Base-by-base conservation (phyloP, 2,329 filamentous ascomycete genomes). In the Claviceps sp. region DNA sequence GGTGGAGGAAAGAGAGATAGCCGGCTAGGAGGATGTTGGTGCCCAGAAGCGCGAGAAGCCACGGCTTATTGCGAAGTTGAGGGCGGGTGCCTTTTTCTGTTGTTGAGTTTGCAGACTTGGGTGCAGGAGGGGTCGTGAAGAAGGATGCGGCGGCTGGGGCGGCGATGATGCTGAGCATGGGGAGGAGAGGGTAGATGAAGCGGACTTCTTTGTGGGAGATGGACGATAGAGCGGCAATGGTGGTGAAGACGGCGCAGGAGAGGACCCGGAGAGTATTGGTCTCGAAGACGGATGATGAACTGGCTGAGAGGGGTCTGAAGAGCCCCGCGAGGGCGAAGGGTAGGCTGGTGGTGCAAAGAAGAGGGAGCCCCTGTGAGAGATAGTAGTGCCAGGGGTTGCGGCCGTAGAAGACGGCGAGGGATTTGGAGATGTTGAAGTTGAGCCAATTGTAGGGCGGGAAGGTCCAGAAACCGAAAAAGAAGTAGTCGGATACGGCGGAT, bases 181-280 rank as follows among this genome's bases (percentile, higher is more conserved):
- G 91, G 1, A 97, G 77, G 18, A 98, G 77, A 1, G 93, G 91
- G 62, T 95, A 95, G 58, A 97, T 86, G 72, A 98, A 98, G 61
- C 93, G 88, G 60, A 95, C 87, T 74, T 98, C 93, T 67, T 98
- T 98, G 71, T 98, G 93, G 1, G 88, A 82, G 58, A 97, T 86
- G 47, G 86, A 63, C 1, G 88, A 95, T 37, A 97, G 76, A 2
- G 73, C 66, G 1, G 70, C 64, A 9, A 86, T 69, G 53, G 84
- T 85, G 34, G 79, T 67, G 51, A 83, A 56, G 43, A 84, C 74
- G 7, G 79, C 72, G 34, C 74, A 72, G 9, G 81, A 73, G 8
- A 90, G 69, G 38, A 55, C 69, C 63, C 50, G 56, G 63, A 66
- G 65, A 50, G 58, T 60, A 20, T 67, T 67, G 9, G 62, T 58